phyloP scores from a whole-genome alignment of 345 rosid species.

The Pistacia integerrima region DNA sequence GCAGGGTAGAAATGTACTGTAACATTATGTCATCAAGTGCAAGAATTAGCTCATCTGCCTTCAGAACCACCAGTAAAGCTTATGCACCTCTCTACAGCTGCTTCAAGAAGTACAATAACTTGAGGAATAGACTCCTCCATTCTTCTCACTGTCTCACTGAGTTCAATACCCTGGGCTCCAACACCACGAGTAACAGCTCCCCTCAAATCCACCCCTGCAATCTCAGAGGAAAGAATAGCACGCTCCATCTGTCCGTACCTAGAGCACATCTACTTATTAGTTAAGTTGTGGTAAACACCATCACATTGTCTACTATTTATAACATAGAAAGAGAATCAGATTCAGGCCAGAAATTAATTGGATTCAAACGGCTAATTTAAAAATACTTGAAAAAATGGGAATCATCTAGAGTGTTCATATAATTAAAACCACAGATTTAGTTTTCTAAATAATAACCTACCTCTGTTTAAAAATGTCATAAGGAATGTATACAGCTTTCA shows the following conservation, averaged over 20 bases:
- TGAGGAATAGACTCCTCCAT: constrained; percentile 99
- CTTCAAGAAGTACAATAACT: constrained; percentile 90
- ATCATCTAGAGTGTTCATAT: background rate
- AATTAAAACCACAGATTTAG: background rate
- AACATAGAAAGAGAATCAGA: background rate
- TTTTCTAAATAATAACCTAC: constrained; percentile 37
- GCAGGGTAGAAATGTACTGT: constrained; percentile 87
- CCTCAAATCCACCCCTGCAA: constrained; percentile 90
- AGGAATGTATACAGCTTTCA: constrained; percentile 89
- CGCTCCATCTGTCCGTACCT: constrained; percentile 98
- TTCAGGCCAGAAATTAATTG: constrained; percentile 15
- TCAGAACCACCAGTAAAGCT: constrained; percentile 96
- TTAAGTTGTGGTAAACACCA: constrained; percentile 13
- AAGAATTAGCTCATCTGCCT: constrained; percentile 92
- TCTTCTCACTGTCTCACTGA: constrained; percentile 95
- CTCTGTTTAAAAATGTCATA: constrained; percentile 89
- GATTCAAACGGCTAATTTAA: background rate
- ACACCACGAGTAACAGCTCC: constrained; percentile 97
- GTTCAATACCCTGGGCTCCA: constrained; percentile 98
- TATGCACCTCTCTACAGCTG: constrained; percentile 93
- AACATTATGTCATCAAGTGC: constrained; percentile 90
- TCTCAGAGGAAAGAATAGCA: constrained; percentile 85
- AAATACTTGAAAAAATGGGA: background rate
- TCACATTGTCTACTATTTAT: constrained; percentile 3
- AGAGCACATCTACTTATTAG: constrained; percentile 17